Evolutionary conservation across 306 rosid genomes (phyloP), one percentile per base, ranked within the genome.

Genomic region (Rosa persica): DNA sequence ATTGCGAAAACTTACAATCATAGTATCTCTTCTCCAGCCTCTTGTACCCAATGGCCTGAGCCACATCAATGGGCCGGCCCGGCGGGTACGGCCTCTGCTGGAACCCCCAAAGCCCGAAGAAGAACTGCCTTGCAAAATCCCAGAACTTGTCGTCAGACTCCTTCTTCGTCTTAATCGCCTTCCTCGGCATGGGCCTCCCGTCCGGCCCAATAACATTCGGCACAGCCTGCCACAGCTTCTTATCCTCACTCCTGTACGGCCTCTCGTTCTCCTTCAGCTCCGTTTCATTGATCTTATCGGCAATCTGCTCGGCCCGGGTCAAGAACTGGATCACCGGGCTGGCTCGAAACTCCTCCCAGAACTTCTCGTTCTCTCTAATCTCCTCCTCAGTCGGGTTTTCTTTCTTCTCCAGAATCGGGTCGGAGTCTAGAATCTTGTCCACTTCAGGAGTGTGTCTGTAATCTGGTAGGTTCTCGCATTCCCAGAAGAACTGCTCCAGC

Each of bases 11-110:
- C 97, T 94, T 75, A 95, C 98, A 92, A 69, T 95, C 98, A 88
- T 89, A 88, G 84, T 92, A 92, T 22, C 96, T 90, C 82, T 36
- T 77, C 84, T 95, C 98, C 16, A 95, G 98, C 16, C 20, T 72
- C 85, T 92, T 89, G 76, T 95, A 95, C n/a, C 98, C 98, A 62
- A 92, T 88, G 5, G 98, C 90, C 81, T 92, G 98, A 13, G 98
- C 97, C 65, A 80, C 97, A 74, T 95, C 98, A 17, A 82, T 91
- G n/a, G 98, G 98, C 75, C 88, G 93, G 22, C 88, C 85, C 0
- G 97, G 82, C 4, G 98, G 98, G 39, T 95, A 95, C 6, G 97
- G 97, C 58, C 98, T 74, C 83, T 95, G 98, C 62, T 88, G 80
- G 71, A 89, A 95, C 1, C 92, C 93, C 98, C 98, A 95, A 1